Percentiles rank a stretch among this genome's conserved stretches.
Conservation (phyloP, 805 yeast species). For the Diddensiella santjacobensis region DNA sequence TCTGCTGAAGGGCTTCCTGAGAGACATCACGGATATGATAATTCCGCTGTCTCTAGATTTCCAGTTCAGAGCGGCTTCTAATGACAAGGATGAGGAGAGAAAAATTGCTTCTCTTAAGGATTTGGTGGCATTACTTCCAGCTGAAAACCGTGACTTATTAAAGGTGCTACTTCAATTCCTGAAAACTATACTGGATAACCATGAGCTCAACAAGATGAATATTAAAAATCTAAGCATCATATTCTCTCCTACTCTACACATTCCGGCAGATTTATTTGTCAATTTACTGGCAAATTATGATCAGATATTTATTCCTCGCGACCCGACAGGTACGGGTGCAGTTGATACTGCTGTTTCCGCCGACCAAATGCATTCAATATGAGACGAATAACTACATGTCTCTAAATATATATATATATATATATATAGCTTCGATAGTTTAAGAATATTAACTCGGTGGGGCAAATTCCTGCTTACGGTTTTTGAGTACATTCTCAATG, state of each 20-base stretch:
- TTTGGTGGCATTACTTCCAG: constrained; percentile 43
- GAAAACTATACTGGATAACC: constrained; percentile 57
- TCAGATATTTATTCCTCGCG: constrained; percentile 44
- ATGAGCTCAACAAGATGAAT: constrained; percentile 75
- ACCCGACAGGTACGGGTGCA: background rate
- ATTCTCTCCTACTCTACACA: constrained; percentile 73
- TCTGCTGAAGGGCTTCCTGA: constrained; percentile 70
- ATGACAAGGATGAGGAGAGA: constrained; percentile 25
- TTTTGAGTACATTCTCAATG: constrained; percentile 85
- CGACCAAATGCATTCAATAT: background rate
- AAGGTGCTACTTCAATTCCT: constrained; percentile 65
- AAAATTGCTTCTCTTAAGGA: constrained; percentile 31
- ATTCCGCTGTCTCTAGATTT: constrained; percentile 50
- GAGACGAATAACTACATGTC: background rate
- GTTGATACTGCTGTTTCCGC: background rate
- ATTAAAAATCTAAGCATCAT: constrained; percentile 73
- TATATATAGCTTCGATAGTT: background rate
- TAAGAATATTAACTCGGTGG: background rate
- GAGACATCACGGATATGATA: constrained; percentile 71
- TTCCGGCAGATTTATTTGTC: constrained; percentile 58
- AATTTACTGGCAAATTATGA: constrained; percentile 59
- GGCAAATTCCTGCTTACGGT: constrained; percentile 27
- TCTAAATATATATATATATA: background rate
- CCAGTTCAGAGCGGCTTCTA: constrained; percentile 38
- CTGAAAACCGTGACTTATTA: constrained; percentile 55